phyloP scores from a whole-genome alignment of 2,329 filamentous ascomycete species.

The Fusarium stilboides region DNA sequence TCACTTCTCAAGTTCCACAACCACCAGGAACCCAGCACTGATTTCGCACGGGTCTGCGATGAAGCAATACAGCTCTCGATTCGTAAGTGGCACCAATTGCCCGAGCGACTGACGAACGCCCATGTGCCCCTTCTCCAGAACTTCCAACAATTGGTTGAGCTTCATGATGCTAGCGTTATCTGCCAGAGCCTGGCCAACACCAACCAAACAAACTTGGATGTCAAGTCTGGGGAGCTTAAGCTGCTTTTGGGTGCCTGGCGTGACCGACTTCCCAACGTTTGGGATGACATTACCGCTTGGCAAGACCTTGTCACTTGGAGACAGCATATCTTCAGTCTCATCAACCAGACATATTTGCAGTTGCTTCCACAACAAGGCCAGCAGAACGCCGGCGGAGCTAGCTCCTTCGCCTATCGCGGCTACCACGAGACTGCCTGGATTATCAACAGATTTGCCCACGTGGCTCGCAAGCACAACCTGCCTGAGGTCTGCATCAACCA shows the following conservation, averaged over 20 bases:
- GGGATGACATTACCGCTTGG: slow-evolving; percentile 99
- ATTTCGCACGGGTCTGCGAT: slow-evolving; percentile 93
- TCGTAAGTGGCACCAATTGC: slow-evolving; percentile 98
- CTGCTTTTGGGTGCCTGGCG: slow-evolving; percentile 94
- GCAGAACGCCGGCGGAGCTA: slow-evolving; percentile 88
- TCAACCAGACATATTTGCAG: slow-evolving; percentile 93
- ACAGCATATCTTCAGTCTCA: slow-evolving; percentile 98
- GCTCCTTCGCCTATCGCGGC: slow-evolving; percentile 90
- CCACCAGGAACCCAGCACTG: slow-evolving; percentile 82
- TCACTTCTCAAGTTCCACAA: slow-evolving; percentile 93
- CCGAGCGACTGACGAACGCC: slow-evolving; percentile 91
- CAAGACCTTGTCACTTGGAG: slow-evolving; percentile 99
- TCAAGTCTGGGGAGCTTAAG: slow-evolving; percentile 96
- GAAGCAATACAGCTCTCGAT: slow-evolving; percentile 98
- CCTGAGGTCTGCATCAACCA: slow-evolving; percentile 98
- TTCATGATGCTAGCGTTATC: slow-evolving; percentile 98
- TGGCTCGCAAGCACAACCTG: slow-evolving; percentile 95
- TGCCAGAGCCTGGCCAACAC: slow-evolving; percentile 91
- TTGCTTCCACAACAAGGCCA: slow-evolving; percentile 82
- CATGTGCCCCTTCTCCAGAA: slow-evolving; percentile 96
- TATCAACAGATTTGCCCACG: slow-evolving; percentile 98
- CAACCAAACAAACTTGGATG: slow-evolving; percentile 86
- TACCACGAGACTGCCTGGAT: slow-evolving; percentile 99
- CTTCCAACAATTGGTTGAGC: slow-evolving; percentile 97
- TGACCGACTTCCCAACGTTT: slow-evolving; percentile 94